Evolutionary conservation across 257 asterid species (phyloP), one percentile per base, ranked within the genome.

Genomic region (Jaltomata sinuosa): DNA sequence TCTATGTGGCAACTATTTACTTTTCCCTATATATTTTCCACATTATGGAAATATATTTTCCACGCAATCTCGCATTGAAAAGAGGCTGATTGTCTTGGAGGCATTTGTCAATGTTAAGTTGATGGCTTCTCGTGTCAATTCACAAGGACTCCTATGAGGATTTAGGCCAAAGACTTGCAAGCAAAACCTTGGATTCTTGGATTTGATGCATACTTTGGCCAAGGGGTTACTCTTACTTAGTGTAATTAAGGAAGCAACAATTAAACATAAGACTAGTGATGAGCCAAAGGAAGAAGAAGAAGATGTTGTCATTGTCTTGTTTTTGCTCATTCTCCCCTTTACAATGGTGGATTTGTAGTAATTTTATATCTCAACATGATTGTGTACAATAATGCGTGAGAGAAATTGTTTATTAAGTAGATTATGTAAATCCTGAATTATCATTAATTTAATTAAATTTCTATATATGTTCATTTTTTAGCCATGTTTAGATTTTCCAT

Each of bases 31-130:
- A n/a, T n/a, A n/a, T n/a, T n/a, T n/a, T n/a, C n/a, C n/a, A n/a
- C n/a, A n/a, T n/a, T n/a, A n/a, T n/a, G n/a, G n/a, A n/a, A n/a
- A n/a, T n/a, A n/a, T n/a, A n/a, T n/a, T n/a, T n/a, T n/a, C n/a
- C n/a, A n/a, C n/a, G n/a, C n/a, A n/a, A n/a, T n/a, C n/a, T n/a
- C n/a, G n/a, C n/a, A n/a, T n/a, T n/a, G n/a, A n/a, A n/a, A n/a
- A n/a, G n/a, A n/a, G n/a, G n/a, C n/a, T n/a, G n/a, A n/a, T 49
- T 9, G n/a, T 47, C 4, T 29, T 18, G 0, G 42, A 16, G 81
- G 61, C 42, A 4, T 47, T 27, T 16, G 16, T 50, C 62, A 76
- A 10, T 49, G 81, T 11, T 45, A 47, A 76, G 25, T 49, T 49
- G 15, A 47, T 29, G 27, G 42, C 81, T 1, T 47, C 62, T 47